These are phyloP conservation scores for Lignosus rhinocerotis DNA, from an alignment of 1,284 basidiomycete species.

Conservation along the genomic window DNA sequence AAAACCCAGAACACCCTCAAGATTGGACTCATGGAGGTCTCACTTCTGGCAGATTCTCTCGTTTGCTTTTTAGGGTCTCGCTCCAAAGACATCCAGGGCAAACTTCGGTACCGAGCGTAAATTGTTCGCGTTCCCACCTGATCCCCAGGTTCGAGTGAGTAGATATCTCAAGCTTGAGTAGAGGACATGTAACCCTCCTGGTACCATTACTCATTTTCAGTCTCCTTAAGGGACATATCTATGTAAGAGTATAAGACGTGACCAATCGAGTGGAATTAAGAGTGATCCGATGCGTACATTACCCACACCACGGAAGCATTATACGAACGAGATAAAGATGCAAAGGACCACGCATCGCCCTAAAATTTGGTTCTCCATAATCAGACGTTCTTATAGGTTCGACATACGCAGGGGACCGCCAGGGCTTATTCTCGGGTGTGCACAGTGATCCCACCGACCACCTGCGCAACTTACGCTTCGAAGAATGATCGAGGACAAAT, in stretches of 20 bases:
- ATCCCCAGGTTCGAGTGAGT: background rate
- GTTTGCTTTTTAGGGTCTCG: background rate
- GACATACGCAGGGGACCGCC: background rate
- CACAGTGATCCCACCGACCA: slow-evolving; percentile 14
- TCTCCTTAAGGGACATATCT: background rate
- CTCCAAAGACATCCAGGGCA: background rate
- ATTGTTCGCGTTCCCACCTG: background rate
- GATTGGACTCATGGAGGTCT: too few species aligned
- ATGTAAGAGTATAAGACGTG: background rate
- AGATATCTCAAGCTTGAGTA: background rate
- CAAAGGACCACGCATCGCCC: background rate
- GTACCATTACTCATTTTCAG: too few species aligned
- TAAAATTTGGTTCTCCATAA: background rate
- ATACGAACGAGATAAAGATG: background rate
- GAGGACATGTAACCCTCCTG: too few species aligned
- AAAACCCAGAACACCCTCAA: too few species aligned
- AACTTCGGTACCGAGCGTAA: background rate
- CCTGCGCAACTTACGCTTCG: slow-evolving; percentile 8
- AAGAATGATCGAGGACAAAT: slow-evolving; percentile 5
- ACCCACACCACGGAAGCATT: background rate
- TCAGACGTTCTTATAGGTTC: background rate
- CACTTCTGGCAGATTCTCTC: background rate
- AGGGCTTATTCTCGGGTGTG: slow-evolving; percentile 22
- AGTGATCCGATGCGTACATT: background rate
- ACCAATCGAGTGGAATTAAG: background rate